phyloP scores from a whole-genome alignment of 148 eudicot genomes.

The Vaccinium darrowii region DNA sequence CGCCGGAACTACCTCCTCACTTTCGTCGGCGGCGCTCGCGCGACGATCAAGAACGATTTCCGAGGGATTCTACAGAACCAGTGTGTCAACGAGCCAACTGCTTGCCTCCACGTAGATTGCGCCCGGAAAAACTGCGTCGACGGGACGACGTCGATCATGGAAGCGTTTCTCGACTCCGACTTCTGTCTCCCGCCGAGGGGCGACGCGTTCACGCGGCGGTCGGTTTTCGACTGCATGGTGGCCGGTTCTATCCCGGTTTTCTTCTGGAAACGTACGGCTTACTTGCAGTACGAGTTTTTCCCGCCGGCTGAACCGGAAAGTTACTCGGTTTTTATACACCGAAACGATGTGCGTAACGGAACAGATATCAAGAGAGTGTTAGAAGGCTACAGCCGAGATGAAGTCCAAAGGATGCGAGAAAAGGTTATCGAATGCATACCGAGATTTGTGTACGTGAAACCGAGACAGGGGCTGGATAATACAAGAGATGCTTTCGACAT shows the following conservation, averaged over 20 bases:
- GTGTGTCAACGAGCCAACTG: conserved; percentile 25
- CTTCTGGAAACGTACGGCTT: conserved; percentile 85
- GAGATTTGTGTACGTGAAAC: too few species aligned
- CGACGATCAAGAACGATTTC: conserved; percentile 34
- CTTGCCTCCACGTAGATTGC: conserved; percentile 46
- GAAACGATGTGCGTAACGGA: too few species aligned
- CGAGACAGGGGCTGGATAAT: too few species aligned
- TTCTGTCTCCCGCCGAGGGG: conserved; percentile 65
- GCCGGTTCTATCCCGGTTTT: conserved; percentile 36
- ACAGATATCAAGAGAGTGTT: too few species aligned
- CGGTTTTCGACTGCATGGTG: conserved; percentile 55
- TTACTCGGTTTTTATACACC: conserved; percentile 39
- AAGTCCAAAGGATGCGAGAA: too few species aligned
- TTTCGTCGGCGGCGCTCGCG: conserved; percentile 37
- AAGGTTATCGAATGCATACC: too few species aligned
- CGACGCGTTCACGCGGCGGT: conserved; percentile 46
- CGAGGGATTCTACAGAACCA: conserved; percentile 26
- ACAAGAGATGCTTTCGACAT: too few species aligned
- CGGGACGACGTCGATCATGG: conserved; percentile 28
- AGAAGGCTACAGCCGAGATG: too few species aligned
- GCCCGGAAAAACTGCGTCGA: conserved; percentile 28
- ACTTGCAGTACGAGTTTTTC: conserved; percentile 77
- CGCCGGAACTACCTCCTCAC: conserved; percentile 37
- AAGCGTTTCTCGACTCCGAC: conserved; percentile 34
- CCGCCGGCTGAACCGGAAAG: conserved; percentile 70